Percentiles rank a stretch among this genome's conserved stretches.
Evolutionary conservation across 805 yeast genomes (phyloP).

Genomic region (Kodamaea leandrae): DNA sequence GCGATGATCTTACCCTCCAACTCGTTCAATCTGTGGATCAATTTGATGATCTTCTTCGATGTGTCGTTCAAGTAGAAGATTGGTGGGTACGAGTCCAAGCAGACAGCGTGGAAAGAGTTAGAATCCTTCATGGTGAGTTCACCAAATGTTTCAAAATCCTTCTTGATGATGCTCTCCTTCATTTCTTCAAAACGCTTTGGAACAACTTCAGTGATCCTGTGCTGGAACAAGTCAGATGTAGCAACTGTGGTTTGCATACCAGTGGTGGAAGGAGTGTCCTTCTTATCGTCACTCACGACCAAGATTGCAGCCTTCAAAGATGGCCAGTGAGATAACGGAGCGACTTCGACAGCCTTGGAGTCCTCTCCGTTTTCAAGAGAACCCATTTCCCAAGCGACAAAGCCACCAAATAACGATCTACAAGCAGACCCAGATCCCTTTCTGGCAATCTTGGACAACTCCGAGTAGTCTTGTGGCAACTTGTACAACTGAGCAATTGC

Average conservation of each 20-base stretch:
- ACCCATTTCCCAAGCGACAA: conserved; percentile 99
- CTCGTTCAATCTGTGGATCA: conserved; percentile 75
- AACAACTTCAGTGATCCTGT: conserved; percentile 77
- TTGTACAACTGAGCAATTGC: conserved; percentile 84
- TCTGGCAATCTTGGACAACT: conserved; percentile 89
- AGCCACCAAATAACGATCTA: conserved; percentile 95
- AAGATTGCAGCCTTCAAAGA: conserved; percentile 83
- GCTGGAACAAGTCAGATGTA: conserved; percentile 81
- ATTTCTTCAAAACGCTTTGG: conserved; percentile 80
- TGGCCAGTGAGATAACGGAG: conserved; percentile 86
- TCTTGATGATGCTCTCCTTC: conserved; percentile 71
- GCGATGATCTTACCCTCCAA: conserved; percentile 68
- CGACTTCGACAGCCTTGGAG: conserved; percentile 91
- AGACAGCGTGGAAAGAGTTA: conserved; percentile 97
- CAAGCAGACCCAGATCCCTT: conserved; percentile 99
- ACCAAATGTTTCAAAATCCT: conserved; percentile 78
- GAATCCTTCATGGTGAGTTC: conserved; percentile 94
- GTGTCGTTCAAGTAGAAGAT: conserved; percentile 92
- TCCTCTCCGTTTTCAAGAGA: conserved; percentile 70
- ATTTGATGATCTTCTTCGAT: conserved; percentile 71
- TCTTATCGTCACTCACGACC: conserved; percentile 90
- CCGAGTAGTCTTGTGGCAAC: conserved; percentile 82
- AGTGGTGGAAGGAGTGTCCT: conserved; percentile 89
- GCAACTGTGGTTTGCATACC: conserved; percentile 96
- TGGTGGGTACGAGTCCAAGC: conserved; percentile 93